phyloP scores from a whole-genome alignment of 345 rosid genomes.

The Linum usitatissimum region DNA sequence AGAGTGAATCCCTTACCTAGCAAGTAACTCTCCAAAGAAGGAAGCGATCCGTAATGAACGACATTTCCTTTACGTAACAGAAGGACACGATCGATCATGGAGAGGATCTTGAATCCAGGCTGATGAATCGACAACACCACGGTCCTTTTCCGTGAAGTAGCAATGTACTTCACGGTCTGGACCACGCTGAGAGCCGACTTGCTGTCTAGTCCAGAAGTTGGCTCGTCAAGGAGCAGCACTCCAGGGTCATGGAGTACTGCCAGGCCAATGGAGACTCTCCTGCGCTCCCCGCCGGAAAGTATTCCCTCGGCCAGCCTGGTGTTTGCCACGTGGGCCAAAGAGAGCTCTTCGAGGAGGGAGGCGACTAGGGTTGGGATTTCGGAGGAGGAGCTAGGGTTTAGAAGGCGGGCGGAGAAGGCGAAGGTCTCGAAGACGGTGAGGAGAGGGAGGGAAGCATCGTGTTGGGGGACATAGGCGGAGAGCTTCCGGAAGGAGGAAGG shows the following conservation, averaged over 20 bases:
- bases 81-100: conserved; percentile 50
- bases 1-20: conserved; percentile 49
- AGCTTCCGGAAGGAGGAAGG: conserved; percentile 75
- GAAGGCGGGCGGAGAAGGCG: conserved; percentile 56
- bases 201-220: conserved; percentile 83
- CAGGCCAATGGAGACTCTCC: conserved; percentile 81
- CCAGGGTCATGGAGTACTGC: conserved; percentile 82
- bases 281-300: conserved; percentile 73
- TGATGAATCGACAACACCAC: conserved; percentile 86
- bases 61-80: conserved; percentile 65
- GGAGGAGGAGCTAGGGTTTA: conserved; percentile 32
- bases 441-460: conserved; percentile 57
- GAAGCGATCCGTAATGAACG: conserved; percentile 56
- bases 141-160: conserved; percentile 53
- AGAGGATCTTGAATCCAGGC: conserved; percentile 84
- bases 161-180: conserved; percentile 51
- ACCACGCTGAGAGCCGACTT: conserved; percentile 73
- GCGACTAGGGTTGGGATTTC: conserved; percentile 28
- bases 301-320: conserved; percentile 38
- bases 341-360: conserved; percentile 54
- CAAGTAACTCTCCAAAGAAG: conserved; percentile 45
- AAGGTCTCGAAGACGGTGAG: conserved; percentile 81
- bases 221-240: conserved; percentile 79
- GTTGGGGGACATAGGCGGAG: conserved; percentile 85
- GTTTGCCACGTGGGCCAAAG: conserved; percentile 43